Percentiles rank a stretch among this genome's conserved stretches.
Evolutionary conservation across 345 rosid species (phyloP).

Genomic region (Boechera stricta): DNA sequence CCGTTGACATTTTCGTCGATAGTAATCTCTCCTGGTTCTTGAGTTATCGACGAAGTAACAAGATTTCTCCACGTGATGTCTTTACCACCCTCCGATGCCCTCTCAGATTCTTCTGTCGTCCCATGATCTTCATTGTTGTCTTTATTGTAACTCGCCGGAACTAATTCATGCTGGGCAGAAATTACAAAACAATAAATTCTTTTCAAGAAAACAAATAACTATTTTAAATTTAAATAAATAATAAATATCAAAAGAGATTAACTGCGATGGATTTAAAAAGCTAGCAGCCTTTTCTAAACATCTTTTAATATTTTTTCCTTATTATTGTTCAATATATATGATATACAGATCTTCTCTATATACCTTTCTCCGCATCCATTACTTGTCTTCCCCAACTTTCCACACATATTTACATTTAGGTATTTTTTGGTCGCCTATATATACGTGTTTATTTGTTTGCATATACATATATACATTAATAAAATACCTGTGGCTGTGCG

Average conservation of each 20-base stretch:
- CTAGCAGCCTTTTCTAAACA: constrained; percentile 45
- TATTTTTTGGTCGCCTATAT: constrained; percentile 22
- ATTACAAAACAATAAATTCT: constrained; percentile 18
- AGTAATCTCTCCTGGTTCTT: constrained; percentile 22
- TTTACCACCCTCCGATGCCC: constrained; percentile 38
- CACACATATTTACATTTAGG: constrained; percentile 26
- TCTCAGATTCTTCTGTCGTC: constrained; percentile 46
- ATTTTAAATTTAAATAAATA: constrained; percentile 37
- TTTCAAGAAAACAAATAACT: constrained; percentile 34
- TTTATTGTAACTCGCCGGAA: constrained; percentile 15
- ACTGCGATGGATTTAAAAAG: constrained; percentile 39
- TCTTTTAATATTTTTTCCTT: constrained; percentile 20
- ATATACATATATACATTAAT: constrained; percentile 15
- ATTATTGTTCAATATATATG: constrained; percentile 33
- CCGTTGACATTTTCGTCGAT: constrained; percentile 2
- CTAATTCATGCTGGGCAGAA: constrained; percentile 22
- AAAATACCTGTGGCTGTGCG: constrained; percentile 48
- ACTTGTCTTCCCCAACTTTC: constrained; percentile 29
- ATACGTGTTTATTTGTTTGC: neutral
- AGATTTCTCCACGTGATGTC: constrained; percentile 34
- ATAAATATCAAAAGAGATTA: neutral
- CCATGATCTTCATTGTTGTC: constrained; percentile 32
- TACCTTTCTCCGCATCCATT: constrained; percentile 3
- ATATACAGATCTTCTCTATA: constrained; percentile 28
- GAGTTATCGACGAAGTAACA: constrained; percentile 25